Percentiles rank a stretch among this genome's conserved stretches.
Conservation (phyloP, 768 basidiomycete genomes). For the Coprinopsis marcescibilis region DNA sequence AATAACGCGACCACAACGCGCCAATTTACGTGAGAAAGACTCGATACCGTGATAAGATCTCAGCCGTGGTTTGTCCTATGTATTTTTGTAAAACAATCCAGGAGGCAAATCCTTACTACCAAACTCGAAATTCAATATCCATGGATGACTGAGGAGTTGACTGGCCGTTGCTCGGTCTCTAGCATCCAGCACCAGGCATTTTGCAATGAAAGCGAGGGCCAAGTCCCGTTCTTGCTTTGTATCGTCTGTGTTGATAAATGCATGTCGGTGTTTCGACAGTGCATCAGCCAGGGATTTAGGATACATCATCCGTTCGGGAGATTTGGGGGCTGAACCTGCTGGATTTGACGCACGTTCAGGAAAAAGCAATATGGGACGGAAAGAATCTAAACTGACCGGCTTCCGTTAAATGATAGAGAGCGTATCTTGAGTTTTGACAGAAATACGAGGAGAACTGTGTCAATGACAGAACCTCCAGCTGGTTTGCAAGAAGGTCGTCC, state of each 20-base stretch:
- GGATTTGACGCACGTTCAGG: too few relatives aligned
- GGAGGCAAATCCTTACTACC: background rate
- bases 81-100: background rate
- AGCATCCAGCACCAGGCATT: constrained; percentile 6
- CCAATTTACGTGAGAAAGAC: background rate
- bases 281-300: constrained; percentile 8
- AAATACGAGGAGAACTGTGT: constrained; percentile 3
- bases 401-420: background rate
- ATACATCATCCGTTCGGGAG: constrained; percentile 10
- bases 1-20: constrained; percentile 2
- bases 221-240: constrained; percentile 5
- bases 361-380: background rate
- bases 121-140: constrained; percentile 5
- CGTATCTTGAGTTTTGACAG: background rate
- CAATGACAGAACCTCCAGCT: constrained; percentile 8
- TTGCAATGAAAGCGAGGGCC: constrained; percentile 8
- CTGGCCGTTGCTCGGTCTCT: constrained; percentile 3
- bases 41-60: background rate
- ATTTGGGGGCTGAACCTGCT: constrained; percentile 7
- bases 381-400: constrained; percentile 2
- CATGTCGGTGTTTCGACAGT: constrained; percentile 1
- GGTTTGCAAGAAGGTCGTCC: constrained; percentile 3
- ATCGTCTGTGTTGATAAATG: constrained; percentile 1
- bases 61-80: background rate
- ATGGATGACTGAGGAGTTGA: constrained; percentile 10